Base-by-base conservation (phyloP, 78 protist species). In the Guillardia theta region DNA sequence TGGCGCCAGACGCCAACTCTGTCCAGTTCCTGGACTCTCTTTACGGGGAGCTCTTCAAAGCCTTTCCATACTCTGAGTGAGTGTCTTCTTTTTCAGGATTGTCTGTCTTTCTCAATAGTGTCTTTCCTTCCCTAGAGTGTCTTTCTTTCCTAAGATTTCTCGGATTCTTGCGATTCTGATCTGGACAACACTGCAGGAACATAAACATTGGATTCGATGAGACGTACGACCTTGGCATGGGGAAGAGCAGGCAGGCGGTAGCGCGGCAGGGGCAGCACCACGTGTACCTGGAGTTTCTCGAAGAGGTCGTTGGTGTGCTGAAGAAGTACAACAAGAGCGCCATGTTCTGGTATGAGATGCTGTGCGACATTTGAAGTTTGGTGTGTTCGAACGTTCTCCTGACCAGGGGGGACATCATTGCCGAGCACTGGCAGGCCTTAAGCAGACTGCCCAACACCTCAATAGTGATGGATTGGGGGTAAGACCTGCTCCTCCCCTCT, bases 331-430 rank as follows among this genome's bases (percentile, higher is more conserved):
- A 58, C 70, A 24, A 30, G 39, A 58, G 27, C 70, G 70, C 70
- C 70, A 58, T 58, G 70, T 58, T 58, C 70, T 58, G 70, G 70
- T n/a, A n/a, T n/a, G n/a, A n/a, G n/a, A n/a, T n/a, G n/a, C n/a
- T n/a, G n/a, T n/a, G n/a, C n/a, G n/a, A n/a, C n/a, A n/a, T n/a
- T n/a, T n/a, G n/a, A n/a, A n/a, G n/a, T n/a, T n/a, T n/a, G n/a
- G n/a, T n/a, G n/a, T n/a, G n/a, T n/a, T n/a, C n/a, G n/a, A n/a
- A n/a, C n/a, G n/a, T n/a, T n/a, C n/a, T n/a, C n/a, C n/a, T n/a
- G n/a, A n/a, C n/a, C n/a, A n/a, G n/a, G n/a, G n/a, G n/a, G n/a
- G n/a, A n/a, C n/a, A n/a, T n/a, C n/a, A n/a, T n/a, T n/a, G n/a
- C n/a, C n/a, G n/a, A n/a, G n/a, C n/a, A n/a, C n/a, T n/a, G n/a